Evolutionary conservation across 257 asterid genomes (phyloP).

Genomic region (Solanum tarijense): DNA sequence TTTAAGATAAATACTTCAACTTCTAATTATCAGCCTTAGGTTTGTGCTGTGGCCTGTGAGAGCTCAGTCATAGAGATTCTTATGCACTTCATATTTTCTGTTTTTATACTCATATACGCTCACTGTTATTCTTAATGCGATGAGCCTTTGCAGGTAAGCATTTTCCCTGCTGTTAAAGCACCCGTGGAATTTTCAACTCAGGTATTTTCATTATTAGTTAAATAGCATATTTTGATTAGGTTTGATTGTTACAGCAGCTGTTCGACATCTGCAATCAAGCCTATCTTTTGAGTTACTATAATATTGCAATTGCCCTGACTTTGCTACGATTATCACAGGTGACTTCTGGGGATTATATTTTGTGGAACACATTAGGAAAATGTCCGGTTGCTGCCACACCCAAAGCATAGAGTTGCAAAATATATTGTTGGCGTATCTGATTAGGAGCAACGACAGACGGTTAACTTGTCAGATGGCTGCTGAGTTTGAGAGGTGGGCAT

Average conservation of each 20-base stretch:
- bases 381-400: slow-evolving; percentile 82
- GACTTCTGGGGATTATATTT: slow-evolving; percentile 79
- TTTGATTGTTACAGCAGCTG: not conserved
- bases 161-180: slow-evolving; percentile 88
- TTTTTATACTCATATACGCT: not conserved
- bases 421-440: not conserved
- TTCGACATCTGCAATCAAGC: not conserved
- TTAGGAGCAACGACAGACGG: not conserved
- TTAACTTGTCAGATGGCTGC: not conserved
- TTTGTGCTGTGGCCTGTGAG: not conserved
- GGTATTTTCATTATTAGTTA: slow-evolving; percentile 30
- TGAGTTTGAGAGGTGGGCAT: not conserved
- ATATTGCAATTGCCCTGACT: not conserved
- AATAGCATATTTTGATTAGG: not conserved
- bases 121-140: not conserved
- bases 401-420: slow-evolving; percentile 17
- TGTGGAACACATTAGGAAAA: slow-evolving; percentile 91
- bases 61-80: not conserved
- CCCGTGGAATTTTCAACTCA: slow-evolving; percentile 77
- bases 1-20: not conserved
- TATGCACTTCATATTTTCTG: not conserved
- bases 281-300: not conserved
- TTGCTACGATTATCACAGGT: slow-evolving; percentile 37
- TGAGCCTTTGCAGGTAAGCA: slow-evolving; percentile 50
- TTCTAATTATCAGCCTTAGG: not conserved